Evolutionary conservation across 768 basidiomycete species (phyloP), one percentile per base, ranked within the genome.

Genomic region (Pleurotus pulmonarius): DNA sequence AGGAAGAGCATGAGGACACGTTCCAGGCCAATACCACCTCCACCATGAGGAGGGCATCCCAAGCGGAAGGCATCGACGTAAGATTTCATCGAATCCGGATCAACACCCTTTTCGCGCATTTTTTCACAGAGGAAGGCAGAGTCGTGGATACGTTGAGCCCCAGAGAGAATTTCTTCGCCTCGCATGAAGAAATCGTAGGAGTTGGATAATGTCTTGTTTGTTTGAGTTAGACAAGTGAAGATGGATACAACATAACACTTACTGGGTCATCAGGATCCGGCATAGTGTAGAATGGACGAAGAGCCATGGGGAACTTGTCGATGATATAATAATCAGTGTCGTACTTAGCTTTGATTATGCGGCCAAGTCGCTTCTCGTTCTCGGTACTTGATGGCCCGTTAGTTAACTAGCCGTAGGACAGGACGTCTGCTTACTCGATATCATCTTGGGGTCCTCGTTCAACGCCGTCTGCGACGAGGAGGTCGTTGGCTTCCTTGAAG

Each of bases 181-280:
- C 97, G 85, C 96, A 99, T 98, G 83, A 99, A 98, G 76, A 99
- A 98, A 74, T 99, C 97, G 72, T 98, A 99, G 20, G 97, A 98
- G 73, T 98, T 98, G 49, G 97, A 98, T 40, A 97, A 77, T 6
- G 84, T 86, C 89, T 95, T 26, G 25, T 47, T 46, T 41, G 37
- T 16, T 26, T 59, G 18, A 59, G 62, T 54, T 39, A 40, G 34
- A 59, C 46, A 44, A 46, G 51, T 58, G 51, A 59, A 15, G 49
- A 40, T 37, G 38, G 46, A 46, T 29, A 43, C 34, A 43, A 8
- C 15, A 9, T 25, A 48, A 54, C 25, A 73, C 86, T 63, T 63
- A 94, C 92, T 5, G 91, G 86, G 72, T 98, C 89, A 60, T 83
- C 78, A 11, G 96, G 85, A 75, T 99, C 97, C 56, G 95, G 92